Evolutionary conservation across 2,329 filamentous ascomycete genomes (phyloP), one percentile per base, ranked within the genome.

Genomic region (Colletotrichum tamarilloi): DNA sequence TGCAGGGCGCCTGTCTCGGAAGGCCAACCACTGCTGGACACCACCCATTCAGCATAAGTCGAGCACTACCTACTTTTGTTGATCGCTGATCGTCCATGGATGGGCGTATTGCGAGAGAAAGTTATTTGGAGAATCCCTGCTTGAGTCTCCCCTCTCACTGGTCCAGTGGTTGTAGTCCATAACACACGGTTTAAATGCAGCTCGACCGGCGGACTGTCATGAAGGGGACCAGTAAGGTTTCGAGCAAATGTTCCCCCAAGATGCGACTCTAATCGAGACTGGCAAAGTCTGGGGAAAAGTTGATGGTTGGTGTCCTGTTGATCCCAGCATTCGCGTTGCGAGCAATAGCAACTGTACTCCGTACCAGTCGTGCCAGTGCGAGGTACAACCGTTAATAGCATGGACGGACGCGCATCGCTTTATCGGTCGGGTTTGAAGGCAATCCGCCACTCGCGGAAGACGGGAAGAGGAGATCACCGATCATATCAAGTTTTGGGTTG

Each of bases 91-190:
- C 42, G 42, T 22, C 42, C 42, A 49, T 49, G 19, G 42, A n/a
- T n/a, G 19, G 16, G 42, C 11, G 42, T 19, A 42, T 49, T n/a
- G 7, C n/a, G 42, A 22, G 42, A 49, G 42, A 49, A 35, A 14
- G 26, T 19, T 32, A 30, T 62, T 73, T 70, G 46, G 70, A 70
- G 65, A 68, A 72, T 60, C 65, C 69, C 69, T 72, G 58, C 35
- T 55, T 22, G 19, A n/a, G 19, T 22, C 42, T 49, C 8, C 19
- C 42, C 8, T 19, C 26, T 46, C 19, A 30, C 62, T 8, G 55
- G 46, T 16, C 62, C 49, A 30, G 22, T 24, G 22, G 42, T 71
- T 55, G 32, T n/a, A 9, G 35, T 24, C 22, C 14, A 26, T 38
- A 42, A 59, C 53, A n/a, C 55, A 30, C 67, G 59, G 38, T 49